These are phyloP conservation scores for Globisporangium barbulae DNA, from an alignment of 352 stramenopile species.

Conservation along the genomic window DNA sequence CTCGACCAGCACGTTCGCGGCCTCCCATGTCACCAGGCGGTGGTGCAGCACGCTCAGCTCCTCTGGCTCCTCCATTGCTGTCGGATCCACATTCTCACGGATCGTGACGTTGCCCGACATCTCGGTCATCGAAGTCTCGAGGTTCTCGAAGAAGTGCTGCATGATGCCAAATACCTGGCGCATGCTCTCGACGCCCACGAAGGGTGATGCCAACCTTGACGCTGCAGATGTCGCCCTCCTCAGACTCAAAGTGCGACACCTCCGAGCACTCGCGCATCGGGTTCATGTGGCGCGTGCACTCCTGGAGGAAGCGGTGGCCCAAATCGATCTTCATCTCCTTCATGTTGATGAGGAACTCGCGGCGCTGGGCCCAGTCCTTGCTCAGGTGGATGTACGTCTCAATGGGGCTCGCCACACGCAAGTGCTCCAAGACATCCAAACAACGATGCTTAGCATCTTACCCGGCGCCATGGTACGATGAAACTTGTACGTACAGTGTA, in stretches of 20 bases:
- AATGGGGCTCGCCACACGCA: constrained; percentile 22
- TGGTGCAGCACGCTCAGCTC: constrained; percentile 9
- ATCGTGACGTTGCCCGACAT: constrained; percentile 38
- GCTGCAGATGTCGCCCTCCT: constrained; percentile 27
- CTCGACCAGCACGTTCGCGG: not conserved
- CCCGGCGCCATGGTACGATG: not conserved
- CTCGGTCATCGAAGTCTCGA: constrained; percentile 45
- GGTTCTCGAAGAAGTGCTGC: constrained; percentile 2
- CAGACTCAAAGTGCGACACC: constrained; percentile 26
- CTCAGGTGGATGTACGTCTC: constrained; percentile 44
- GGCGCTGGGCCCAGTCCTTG: constrained; percentile 28
- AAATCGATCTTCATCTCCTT: constrained; percentile 32
- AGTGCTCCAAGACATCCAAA: constrained; percentile 8
- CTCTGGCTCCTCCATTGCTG: not conserved
- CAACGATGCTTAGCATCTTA: not conserved
- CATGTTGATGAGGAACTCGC: constrained; percentile 22
- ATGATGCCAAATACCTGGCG: constrained; percentile 28
- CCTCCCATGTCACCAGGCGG: constrained; percentile 2
- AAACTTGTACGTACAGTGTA: constrained; percentile 16
- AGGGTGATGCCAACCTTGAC: constrained; percentile 39
- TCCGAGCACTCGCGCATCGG: constrained; percentile 30
- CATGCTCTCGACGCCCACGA: constrained; percentile 25
- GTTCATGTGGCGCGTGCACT: constrained; percentile 25
- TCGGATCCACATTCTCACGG: constrained; percentile 27
- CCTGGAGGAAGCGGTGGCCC: constrained; percentile 28